Percentiles rank a stretch among this genome's conserved stretches.
These are phyloP conservation scores for Bromus sterilis DNA, from an alignment of 176 grass and related monocot species.

Conservation along the genomic window DNA sequence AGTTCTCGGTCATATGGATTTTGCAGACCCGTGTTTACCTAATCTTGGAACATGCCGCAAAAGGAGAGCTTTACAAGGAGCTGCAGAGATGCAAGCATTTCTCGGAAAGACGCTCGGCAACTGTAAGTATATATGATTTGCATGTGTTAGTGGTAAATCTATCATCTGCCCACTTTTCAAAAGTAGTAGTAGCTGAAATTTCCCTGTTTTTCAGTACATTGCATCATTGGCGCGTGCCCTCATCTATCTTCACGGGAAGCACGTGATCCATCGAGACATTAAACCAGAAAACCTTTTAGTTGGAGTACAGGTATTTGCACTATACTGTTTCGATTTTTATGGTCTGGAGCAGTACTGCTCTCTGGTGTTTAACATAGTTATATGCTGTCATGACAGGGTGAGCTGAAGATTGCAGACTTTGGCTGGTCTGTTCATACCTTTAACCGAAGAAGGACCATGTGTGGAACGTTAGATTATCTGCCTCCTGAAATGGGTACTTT, in stretches of 20 bases:
- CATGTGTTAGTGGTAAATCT: neutral
- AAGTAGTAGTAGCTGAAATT: slow-evolving; percentile 7
- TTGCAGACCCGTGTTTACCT: slow-evolving; percentile 77
- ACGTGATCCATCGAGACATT: slow-evolving; percentile 93
- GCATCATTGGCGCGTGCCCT: slow-evolving; percentile 70
- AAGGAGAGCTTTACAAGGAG: slow-evolving; percentile 95
- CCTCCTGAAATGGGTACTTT: slow-evolving; percentile 98
- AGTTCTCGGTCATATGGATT: slow-evolving; percentile 15
- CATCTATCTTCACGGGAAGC: slow-evolving; percentile 86
- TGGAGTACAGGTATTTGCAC: slow-evolving; percentile 52
- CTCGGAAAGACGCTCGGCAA: slow-evolving; percentile 66
- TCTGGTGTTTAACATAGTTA: slow-evolving; percentile 3
- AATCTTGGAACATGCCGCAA: slow-evolving; percentile 87
- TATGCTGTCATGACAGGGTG: slow-evolving; percentile 52
- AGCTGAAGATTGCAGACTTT: slow-evolving; percentile 97
- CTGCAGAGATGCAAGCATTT: slow-evolving; percentile 85
- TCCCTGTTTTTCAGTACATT: slow-evolving; percentile 54
- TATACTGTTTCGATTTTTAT: neutral
- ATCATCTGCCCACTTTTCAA: neutral
- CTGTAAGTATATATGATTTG: slow-evolving; percentile 46
- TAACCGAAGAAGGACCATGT: slow-evolving; percentile 84
- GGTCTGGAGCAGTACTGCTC: neutral
- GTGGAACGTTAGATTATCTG: slow-evolving; percentile 88
- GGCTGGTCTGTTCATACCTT: slow-evolving; percentile 96
- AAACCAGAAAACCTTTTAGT: slow-evolving; percentile 95